Evolutionary conservation across 108 stramenopile genomes (phyloP).

Genomic region (Skeletonema potamos): DNA sequence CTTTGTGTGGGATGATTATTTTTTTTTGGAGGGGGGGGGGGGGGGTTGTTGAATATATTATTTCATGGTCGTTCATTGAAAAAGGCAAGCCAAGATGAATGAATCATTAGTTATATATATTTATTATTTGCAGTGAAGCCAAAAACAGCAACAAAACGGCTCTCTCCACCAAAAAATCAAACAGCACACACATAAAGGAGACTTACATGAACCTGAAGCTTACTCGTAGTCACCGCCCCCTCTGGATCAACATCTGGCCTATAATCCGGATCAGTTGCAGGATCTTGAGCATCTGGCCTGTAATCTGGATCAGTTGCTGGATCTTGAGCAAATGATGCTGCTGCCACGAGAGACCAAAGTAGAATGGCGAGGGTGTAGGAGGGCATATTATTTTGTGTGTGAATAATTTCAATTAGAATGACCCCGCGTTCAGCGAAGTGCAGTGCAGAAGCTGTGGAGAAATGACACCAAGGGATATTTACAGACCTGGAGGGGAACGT

Average conservation of each 20-base stretch:
- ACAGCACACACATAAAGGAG: too few species aligned
- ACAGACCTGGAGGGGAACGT: background rate
- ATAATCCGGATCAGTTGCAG: too few species aligned
- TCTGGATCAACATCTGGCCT: slow-evolving; percentile 2
- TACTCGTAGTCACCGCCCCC: slow-evolving; percentile 44
- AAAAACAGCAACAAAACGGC: too few species aligned
- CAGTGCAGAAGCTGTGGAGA: background rate
- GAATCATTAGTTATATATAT: too few species aligned
- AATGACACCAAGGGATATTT: background rate
- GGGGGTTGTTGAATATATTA: background rate
- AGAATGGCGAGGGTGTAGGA: background rate
- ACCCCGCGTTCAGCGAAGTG: too few species aligned
- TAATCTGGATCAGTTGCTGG: background rate
- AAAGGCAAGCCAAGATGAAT: too few species aligned
- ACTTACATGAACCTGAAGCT: slow-evolving; percentile 63
- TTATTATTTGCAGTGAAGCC: too few species aligned
- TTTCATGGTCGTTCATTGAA: too few species aligned
- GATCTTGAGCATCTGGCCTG: background rate
- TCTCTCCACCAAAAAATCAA: too few species aligned
- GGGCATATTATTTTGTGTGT: background rate
- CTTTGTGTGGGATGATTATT: slow-evolving; percentile 23
- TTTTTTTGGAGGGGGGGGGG: background rate
- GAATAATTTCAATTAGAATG: too few species aligned
- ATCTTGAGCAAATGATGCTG: background rate
- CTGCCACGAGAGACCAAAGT: background rate